Evolutionary conservation across 495 filamentous ascomycete genomes (phyloP).

Genomic region (Hypomontagnella monticulosa): DNA sequence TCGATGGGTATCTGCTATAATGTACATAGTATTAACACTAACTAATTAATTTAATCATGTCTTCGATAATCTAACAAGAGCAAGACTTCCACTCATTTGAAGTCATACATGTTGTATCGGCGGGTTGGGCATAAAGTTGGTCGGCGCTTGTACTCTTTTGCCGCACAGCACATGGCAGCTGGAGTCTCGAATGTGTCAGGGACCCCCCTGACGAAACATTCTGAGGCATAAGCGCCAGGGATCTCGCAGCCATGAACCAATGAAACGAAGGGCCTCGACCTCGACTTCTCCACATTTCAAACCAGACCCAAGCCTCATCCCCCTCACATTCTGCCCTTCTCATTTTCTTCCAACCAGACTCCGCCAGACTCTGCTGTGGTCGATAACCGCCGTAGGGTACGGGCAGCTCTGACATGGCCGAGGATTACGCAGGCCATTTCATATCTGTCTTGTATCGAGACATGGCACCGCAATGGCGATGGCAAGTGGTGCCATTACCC

Average conservation of each 20-base stretch:
- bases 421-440: constrained; percentile 23
- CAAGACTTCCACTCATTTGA: too few species aligned
- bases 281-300: constrained; percentile 33
- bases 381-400: constrained; percentile 46
- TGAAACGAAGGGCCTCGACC: background rate
- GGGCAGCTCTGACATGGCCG: constrained; percentile 7
- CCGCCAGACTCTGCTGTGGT: constrained; percentile 39
- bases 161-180: constrained; percentile 22
- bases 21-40: too few species aligned
- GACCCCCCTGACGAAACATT: constrained; percentile 50
- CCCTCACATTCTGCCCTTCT: constrained; percentile 21
- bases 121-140: constrained; percentile 17
- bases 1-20: too few species aligned
- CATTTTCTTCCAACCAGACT: constrained; percentile 4
- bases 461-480: constrained; percentile 14
- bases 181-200: constrained; percentile 46
- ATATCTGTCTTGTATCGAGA: constrained; percentile 21
- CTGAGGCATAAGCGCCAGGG: constrained; percentile 45
- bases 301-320: constrained; percentile 35
- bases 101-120: background rate
- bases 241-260: constrained; percentile 19
- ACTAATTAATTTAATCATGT: too few species aligned
- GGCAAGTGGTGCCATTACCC: constrained; percentile 53
- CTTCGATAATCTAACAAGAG: too few species aligned
- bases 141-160: constrained; percentile 34